phyloP scores from a whole-genome alignment of 2,329 filamentous ascomycete genomes.

The Colletotrichum godetiae region DNA sequence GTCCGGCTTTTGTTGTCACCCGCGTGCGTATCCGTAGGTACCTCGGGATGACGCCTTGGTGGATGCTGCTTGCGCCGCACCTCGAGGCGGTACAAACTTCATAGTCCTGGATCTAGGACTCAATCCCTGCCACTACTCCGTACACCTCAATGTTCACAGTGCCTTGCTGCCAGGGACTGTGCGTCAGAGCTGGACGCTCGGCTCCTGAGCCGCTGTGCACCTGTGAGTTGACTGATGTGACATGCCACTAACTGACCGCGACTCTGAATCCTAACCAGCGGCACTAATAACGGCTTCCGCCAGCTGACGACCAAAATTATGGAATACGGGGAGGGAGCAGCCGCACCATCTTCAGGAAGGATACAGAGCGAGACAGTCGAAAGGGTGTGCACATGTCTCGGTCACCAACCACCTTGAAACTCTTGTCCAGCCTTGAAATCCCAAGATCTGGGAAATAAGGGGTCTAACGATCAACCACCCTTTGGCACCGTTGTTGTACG shows the following conservation, averaged over 20 bases:
- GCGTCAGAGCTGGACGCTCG: conserved; percentile 19
- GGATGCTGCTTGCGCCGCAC: conserved; percentile 12
- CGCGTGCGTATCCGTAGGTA: conserved; percentile 12
- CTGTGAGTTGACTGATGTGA: neutral
- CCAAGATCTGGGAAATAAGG: neutral
- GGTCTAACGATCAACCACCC: neutral
- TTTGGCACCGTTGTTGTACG: neutral
- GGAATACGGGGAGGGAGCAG: conserved; percentile 3
- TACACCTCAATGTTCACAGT: neutral
- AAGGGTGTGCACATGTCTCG: conserved; percentile 22
- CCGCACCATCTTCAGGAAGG: neutral
- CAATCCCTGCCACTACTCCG: conserved; percentile 12
- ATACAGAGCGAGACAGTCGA: neutral
- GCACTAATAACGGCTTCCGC: neutral
- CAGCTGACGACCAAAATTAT: neutral
- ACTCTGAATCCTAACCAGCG: neutral
- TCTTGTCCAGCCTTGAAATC: neutral
- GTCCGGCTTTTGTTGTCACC: neutral
- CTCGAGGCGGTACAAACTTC: conserved; percentile 4
- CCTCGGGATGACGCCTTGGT: conserved; percentile 21
- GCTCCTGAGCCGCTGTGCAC: conserved; percentile 13
- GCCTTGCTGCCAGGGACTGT: conserved; percentile 25
- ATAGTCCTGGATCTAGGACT: conserved; percentile 33
- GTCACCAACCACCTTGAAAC: neutral
- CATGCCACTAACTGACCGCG: conserved; percentile 11